Evolutionary conservation across 1,284 basidiomycete genomes (phyloP).

Genomic region (Kwoniella shivajii): DNA sequence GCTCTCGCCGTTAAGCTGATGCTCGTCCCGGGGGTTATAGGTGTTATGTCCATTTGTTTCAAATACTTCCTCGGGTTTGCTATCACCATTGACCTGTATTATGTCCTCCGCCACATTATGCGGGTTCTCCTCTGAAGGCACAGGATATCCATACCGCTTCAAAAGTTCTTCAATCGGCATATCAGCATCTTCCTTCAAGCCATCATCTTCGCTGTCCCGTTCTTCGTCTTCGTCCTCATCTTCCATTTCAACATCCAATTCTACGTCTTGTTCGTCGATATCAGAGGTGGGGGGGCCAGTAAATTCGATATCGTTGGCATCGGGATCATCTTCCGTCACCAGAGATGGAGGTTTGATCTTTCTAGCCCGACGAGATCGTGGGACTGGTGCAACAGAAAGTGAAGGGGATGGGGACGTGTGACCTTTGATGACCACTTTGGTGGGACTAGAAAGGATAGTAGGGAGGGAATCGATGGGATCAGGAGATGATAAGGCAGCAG

Average conservation of each 20-base stretch:
- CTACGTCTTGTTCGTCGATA: slow-evolving; percentile 46
- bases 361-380: slow-evolving; percentile 27
- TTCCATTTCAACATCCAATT: slow-evolving; percentile 55
- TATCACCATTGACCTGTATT: not conserved
- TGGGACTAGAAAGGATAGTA: not conserved
- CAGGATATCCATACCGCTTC: slow-evolving; percentile 57
- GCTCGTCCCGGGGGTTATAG: no score
- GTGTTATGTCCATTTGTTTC: no score
- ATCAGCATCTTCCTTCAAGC: slow-evolving; percentile 58
- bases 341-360: slow-evolving; percentile 21
- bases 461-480: not conserved
- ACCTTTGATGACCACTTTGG: not conserved
- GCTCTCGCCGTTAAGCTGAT: no score
- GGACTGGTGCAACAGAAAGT: slow-evolving; percentile 1
- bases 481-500: not conserved
- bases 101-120: not conserved
- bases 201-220: slow-evolving; percentile 58
- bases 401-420: not conserved
- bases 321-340: slow-evolving; percentile 38
- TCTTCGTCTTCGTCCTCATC: slow-evolving; percentile 40
- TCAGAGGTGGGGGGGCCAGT: slow-evolving; percentile 24
- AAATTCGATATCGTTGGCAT: slow-evolving; percentile 52
- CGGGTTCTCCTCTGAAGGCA: slow-evolving; percentile 14
- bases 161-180: slow-evolving; percentile 61
- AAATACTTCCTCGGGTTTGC: slow-evolving; percentile 1